Evolutionary conservation across 1,284 basidiomycete species (phyloP).

Genomic region (Trichosporon asahii): DNA sequence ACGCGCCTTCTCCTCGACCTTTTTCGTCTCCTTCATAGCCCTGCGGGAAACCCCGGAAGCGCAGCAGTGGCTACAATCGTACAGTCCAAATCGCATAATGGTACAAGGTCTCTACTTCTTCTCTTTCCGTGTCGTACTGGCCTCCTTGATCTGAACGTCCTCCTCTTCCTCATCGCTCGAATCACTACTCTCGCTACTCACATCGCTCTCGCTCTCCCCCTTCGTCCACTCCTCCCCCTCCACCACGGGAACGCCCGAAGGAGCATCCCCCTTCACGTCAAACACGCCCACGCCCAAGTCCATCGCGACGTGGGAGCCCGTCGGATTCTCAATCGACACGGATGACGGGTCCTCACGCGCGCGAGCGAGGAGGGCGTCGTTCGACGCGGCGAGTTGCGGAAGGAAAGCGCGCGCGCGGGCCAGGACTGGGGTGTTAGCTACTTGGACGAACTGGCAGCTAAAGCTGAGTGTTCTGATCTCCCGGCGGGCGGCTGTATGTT

Average conservation of each 20-base stretch:
- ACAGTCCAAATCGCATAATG: not conserved
- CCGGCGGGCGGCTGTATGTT: no score
- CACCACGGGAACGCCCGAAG: constrained; percentile 29
- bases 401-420: constrained; percentile 42
- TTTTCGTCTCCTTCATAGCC: not conserved
- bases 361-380: constrained; percentile 32
- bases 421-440: constrained; percentile 27
- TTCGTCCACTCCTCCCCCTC: constrained; percentile 17
- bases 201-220: not conserved
- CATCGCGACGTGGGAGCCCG: constrained; percentile 18
- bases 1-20: no score
- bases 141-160: constrained; percentile 9
- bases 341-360: constrained; percentile 28
- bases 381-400: constrained; percentile 36
- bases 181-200: not conserved
- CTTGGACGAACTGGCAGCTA: not conserved
- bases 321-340: constrained; percentile 37
- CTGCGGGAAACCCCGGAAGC: not conserved
- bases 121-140: not conserved
- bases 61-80: no score
- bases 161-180: constrained; percentile 14
- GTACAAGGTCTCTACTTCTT: not conserved
- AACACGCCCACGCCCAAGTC: constrained; percentile 47
- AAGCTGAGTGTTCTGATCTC: no score
- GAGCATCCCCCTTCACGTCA: constrained; percentile 29